phyloP scores from a whole-genome alignment of 2,329 filamentous ascomycete species.

The Gremmenia infestans region DNA sequence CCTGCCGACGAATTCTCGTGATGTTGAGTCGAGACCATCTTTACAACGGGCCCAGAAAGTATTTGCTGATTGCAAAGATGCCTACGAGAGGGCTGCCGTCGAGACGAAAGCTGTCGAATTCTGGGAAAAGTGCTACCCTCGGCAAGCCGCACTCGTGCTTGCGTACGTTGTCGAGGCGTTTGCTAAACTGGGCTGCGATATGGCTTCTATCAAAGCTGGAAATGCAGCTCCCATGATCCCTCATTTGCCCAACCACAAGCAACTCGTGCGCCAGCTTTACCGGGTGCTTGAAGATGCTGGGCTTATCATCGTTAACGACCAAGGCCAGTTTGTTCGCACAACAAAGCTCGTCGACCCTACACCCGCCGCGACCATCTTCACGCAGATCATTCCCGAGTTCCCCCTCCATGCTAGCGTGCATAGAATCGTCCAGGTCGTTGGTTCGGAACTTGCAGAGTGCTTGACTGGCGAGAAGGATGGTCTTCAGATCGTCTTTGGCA shows the following conservation, averaged over 20 bases:
- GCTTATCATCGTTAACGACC: slow-evolving; percentile 7
- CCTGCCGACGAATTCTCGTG: background rate
- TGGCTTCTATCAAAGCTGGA: slow-evolving; percentile 19
- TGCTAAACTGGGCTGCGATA: slow-evolving; percentile 25
- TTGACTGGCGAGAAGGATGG: slow-evolving; percentile 20
- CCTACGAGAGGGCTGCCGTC: slow-evolving; percentile 8
- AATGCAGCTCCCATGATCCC: slow-evolving; percentile 18
- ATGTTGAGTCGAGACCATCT: background rate
- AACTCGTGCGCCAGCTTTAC: slow-evolving; percentile 28
- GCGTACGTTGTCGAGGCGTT: slow-evolving; percentile 34
- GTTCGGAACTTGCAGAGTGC: slow-evolving; percentile 18
- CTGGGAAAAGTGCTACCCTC: slow-evolving; percentile 27
- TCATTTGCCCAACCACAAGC: slow-evolving; percentile 24
- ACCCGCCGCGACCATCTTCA: slow-evolving; percentile 19
- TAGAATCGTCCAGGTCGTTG: slow-evolving; percentile 19
- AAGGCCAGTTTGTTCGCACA: slow-evolving; percentile 11
- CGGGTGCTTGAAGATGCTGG: slow-evolving; percentile 26
- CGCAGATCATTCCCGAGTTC: slow-evolving; percentile 25
- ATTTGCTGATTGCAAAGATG: slow-evolving; percentile 2
- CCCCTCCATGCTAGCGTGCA: slow-evolving; percentile 29
- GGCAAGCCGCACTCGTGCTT: slow-evolving; percentile 29
- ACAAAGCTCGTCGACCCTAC: slow-evolving; percentile 3
- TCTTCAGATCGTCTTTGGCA: slow-evolving; percentile 23
- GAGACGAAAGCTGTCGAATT: slow-evolving; percentile 20
- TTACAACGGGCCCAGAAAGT: background rate